phyloP scores from a whole-genome alignment of 371 early-diverging fungal genomes.

The Polyrhizophydium stewartii region DNA sequence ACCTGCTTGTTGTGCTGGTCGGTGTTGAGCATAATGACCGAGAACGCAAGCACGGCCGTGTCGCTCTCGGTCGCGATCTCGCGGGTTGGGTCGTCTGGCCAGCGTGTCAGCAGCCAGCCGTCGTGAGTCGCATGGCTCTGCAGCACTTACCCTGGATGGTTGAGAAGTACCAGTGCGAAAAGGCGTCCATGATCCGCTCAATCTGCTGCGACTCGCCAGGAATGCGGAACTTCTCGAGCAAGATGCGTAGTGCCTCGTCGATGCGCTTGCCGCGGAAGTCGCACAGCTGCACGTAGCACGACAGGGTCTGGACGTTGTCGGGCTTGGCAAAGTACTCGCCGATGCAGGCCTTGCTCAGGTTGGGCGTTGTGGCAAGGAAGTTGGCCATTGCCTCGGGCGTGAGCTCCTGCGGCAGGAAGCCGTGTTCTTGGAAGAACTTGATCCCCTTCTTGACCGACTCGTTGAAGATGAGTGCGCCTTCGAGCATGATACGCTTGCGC shows the following conservation, averaged over 20 bases:
- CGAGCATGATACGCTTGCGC: conserved; percentile 66
- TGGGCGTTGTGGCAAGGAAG: conserved; percentile 29
- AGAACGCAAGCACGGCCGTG: conserved; percentile 51
- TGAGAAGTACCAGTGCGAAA: conserved; percentile 43
- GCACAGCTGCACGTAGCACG: conserved; percentile 30
- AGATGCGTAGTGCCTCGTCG: conserved; percentile 53
- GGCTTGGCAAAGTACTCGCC: conserved; percentile 51
- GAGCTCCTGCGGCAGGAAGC: conserved; percentile 33
- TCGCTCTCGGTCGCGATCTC: conserved; percentile 32
- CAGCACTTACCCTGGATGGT: conserved; percentile 13
- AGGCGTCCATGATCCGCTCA: conserved; percentile 58
- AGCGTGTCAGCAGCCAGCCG: background rate
- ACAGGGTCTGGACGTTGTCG: conserved; percentile 27
- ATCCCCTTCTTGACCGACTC: conserved; percentile 81
- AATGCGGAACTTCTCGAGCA: conserved; percentile 57
- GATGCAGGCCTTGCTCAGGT: conserved; percentile 38
- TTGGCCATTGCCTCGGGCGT: conserved; percentile 25
- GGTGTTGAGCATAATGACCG: conserved; percentile 66
- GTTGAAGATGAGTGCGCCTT: conserved; percentile 81
- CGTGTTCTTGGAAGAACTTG: conserved; percentile 58
- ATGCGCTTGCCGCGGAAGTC: conserved; percentile 41
- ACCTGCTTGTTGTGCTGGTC: conserved; percentile 61
- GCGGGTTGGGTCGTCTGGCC: conserved; percentile 19
- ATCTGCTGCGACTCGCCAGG: conserved; percentile 66
- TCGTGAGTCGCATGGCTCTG: background rate